These are phyloP conservation scores for Usnea hakonensis DNA, from an alignment of 495 filamentous ascomycete species.

Conservation along the genomic window DNA sequence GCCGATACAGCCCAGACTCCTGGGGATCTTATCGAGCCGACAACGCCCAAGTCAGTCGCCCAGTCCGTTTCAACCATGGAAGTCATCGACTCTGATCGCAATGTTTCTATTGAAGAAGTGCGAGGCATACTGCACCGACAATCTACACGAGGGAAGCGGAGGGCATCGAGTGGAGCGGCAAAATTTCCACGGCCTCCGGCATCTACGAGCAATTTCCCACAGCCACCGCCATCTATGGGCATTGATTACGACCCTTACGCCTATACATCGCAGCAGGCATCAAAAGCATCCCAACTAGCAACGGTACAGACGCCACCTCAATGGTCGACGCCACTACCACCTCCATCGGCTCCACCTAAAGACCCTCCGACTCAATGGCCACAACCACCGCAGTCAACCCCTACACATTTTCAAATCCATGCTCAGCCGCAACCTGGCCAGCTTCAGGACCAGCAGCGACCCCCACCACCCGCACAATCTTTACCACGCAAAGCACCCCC, in stretches of 20 bases:
- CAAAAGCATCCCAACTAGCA: not conserved
- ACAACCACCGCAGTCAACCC: not conserved
- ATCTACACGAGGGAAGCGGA: conserved; percentile 33
- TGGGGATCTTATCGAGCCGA: conserved; percentile 11
- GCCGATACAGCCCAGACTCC: conserved; percentile 33
- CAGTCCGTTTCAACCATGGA: conserved; percentile 11
- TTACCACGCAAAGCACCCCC: conserved; percentile 8
- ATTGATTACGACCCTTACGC: conserved; percentile 17
- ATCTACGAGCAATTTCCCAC: not conserved
- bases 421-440: conserved; percentile 1
- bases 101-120: conserved; percentile 31
- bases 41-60: conserved; percentile 16
- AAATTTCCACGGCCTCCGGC: not conserved
- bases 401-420: conserved; percentile 3
- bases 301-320: not conserved
- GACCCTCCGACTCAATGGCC: conserved; percentile 5
- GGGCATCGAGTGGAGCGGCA: conserved; percentile 17
- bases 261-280: not conserved
- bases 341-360: conserved; percentile 15
- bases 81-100: conserved; percentile 20
- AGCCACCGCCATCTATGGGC: conserved; percentile 11
- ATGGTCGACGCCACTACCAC: not conserved
- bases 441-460: conserved; percentile 9
- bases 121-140: conserved; percentile 32
- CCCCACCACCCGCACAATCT: conserved; percentile 4